Evolutionary conservation across 208 protist species (phyloP).

Genomic region (Crithidia thermophila): DNA sequence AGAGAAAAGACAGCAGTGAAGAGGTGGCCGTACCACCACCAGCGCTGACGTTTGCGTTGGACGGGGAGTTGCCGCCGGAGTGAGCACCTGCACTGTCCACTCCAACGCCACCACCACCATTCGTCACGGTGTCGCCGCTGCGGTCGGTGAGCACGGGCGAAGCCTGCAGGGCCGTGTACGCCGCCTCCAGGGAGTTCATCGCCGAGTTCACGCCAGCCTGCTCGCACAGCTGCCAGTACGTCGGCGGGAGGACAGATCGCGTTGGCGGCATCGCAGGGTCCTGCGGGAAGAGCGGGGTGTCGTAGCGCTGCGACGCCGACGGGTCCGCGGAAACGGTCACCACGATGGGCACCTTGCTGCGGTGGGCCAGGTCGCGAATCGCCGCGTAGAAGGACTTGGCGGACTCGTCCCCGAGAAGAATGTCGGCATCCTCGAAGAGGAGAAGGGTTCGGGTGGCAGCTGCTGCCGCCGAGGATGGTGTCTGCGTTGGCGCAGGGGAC

Average conservation of each 20-base stretch:
- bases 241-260: not conserved
- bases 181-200: constrained; percentile 27
- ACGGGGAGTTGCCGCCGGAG: constrained; percentile 1
- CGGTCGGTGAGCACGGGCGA: constrained; percentile 11
- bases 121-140: not conserved
- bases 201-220: constrained; percentile 19
- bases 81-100: not conserved
- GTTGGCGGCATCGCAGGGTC: not conserved
- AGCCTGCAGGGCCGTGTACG: constrained; percentile 20
- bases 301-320: constrained; percentile 28
- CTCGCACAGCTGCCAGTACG: constrained; percentile 26
- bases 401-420: constrained; percentile 76
- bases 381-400: constrained; percentile 74
- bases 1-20: not conserved
- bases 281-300: constrained; percentile 6
- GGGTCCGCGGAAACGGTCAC: constrained; percentile 64
- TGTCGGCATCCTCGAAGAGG: constrained; percentile 85
- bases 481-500: not conserved
- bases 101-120: not conserved
- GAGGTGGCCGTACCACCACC: too few species aligned
- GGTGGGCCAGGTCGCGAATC: constrained; percentile 71
- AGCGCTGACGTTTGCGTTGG: not conserved
- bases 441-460: constrained; percentile 49
- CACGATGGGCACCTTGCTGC: constrained; percentile 81
- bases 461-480: not conserved